Evolutionary conservation across 768 basidiomycete genomes (phyloP), one percentile per base, ranked within the genome.

Genomic region (Mycena indigotica): DNA sequence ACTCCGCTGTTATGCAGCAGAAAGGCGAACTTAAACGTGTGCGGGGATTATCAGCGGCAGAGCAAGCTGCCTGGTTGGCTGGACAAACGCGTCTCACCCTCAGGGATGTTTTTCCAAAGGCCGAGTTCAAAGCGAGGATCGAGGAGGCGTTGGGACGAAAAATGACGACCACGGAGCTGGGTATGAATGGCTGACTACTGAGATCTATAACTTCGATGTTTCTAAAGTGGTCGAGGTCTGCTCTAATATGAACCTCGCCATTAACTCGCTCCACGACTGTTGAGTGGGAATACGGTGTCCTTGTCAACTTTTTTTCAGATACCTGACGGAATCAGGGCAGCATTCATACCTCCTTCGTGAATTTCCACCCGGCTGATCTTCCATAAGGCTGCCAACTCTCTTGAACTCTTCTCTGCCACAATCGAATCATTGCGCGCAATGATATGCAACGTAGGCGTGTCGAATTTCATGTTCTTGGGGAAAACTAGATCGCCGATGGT

Each of bases 281-380:
- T 87, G 89, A 10, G 85, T 86, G 1, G 93, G 93, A 3, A 94
- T 85, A 62, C 91, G 91, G 70, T 95, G 92, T 5, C 91, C 92
- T 93, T 21, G 41, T 8, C 8, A 35, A 35, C 32, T 8, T 24
- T 23, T 48, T 32, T 44, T 15, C 8, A 16, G 29, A n/a, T n/a
- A n/a, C n/a, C n/a, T n/a, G n/a, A n/a, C n/a, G n/a, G 40, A 15
- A 40, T 46, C 52, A 50, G 17, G 51, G 2, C 40, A 46, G 40
- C 21, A 44, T 6, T 15, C 72, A 85, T 28, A 92, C 93, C 93
- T 53, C 92, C 93, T 23, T 85, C 84, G 56, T 95, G 93, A 62
- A 79, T 80, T 67, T 91, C 91, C 10, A 94, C 80, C 12, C 91
- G 80, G 28, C 78, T 76, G 44, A 80, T 80, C 2, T 68, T 65